Percentiles rank a stretch among this genome's conserved stretches.
These are phyloP conservation scores for Lactifluus hygrophoroides DNA, from an alignment of 768 basidiomycete genomes.

Conservation along the genomic window DNA sequence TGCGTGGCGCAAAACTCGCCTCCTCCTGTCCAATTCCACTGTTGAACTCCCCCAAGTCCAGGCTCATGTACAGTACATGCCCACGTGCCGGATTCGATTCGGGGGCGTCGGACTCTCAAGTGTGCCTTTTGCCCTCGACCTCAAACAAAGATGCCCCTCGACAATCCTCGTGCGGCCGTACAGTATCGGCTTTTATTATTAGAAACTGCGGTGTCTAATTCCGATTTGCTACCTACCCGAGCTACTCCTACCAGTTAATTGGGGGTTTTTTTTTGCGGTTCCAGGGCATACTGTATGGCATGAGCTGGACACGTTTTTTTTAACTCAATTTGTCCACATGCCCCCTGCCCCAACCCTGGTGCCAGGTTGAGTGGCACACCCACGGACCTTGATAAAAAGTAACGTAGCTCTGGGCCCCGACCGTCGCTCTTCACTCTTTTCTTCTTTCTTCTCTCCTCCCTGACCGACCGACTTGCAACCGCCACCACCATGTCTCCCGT, in stretches of 20 bases:
- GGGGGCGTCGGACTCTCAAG: neutral
- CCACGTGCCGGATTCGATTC: too few species aligned
- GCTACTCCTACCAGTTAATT: too few species aligned
- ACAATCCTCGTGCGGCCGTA: too few species aligned
- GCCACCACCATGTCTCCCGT: slow-evolving; percentile 15
- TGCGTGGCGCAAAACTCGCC: too few species aligned
- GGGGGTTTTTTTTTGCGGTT: neutral
- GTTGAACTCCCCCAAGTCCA: too few species aligned
- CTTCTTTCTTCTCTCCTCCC: neutral
- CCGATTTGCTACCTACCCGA: neutral
- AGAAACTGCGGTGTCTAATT: neutral
- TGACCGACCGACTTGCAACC: too few species aligned
- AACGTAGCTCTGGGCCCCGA: neutral
- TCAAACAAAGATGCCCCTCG: too few species aligned
- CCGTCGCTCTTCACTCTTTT: neutral
- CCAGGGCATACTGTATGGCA: too few species aligned
- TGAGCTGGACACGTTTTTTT: slow-evolving; percentile 7
- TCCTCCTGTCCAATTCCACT: too few species aligned
- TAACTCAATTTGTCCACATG: slow-evolving; percentile 11
- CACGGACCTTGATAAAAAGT: slow-evolving; percentile 9
- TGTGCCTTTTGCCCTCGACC: neutral
- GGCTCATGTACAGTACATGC: too few species aligned
- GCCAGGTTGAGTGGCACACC: neutral
- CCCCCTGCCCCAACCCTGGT: slow-evolving; percentile 19
- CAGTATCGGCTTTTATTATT: too few species aligned